Evolutionary conservation across 495 filamentous ascomycete genomes (phyloP).

Genomic region (Hyaloscypha hepaticicola): DNA sequence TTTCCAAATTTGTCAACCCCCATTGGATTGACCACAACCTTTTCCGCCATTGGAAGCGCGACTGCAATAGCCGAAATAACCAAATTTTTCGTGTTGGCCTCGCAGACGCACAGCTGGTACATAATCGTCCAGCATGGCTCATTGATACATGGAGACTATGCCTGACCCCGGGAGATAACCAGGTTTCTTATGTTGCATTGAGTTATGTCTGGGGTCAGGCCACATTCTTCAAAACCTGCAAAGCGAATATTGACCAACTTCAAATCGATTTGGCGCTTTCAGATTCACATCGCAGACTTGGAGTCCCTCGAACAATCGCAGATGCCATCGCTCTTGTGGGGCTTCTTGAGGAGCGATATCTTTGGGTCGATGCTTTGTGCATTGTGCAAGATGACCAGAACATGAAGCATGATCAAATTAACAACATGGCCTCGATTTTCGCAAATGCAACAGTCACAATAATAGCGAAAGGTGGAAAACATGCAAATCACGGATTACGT

Average conservation of each 20-base stretch:
- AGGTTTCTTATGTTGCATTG: slow-evolving; percentile 27
- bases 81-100: not conserved
- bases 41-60: slow-evolving; percentile 6
- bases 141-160: slow-evolving; percentile 7
- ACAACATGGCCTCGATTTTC: slow-evolving; percentile 33
- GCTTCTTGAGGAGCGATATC: slow-evolving; percentile 25
- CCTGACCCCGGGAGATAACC: not conserved
- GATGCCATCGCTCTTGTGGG: slow-evolving; percentile 27
- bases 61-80: not conserved
- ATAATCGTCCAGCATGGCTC: slow-evolving; percentile 1
- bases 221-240: slow-evolving; percentile 9
- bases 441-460: slow-evolving; percentile 30
- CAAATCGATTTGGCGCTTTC: slow-evolving; percentile 1
- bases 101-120: not conserved
- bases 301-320: slow-evolving; percentile 26
- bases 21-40: slow-evolving; percentile 12
- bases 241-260: not conserved
- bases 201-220: slow-evolving; percentile 33
- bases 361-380: slow-evolving; percentile 35
- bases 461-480: slow-evolving; percentile 24
- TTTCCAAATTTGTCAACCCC: slow-evolving; percentile 5
- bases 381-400: slow-evolving; percentile 32
- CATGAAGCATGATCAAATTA: slow-evolving; percentile 20
- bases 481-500: slow-evolving; percentile 23
- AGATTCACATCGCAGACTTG: not conserved